Evolutionary conservation across 2,329 filamentous ascomycete genomes (phyloP), one percentile per base, ranked within the genome.

Genomic region (Emergomyces africanus): DNA sequence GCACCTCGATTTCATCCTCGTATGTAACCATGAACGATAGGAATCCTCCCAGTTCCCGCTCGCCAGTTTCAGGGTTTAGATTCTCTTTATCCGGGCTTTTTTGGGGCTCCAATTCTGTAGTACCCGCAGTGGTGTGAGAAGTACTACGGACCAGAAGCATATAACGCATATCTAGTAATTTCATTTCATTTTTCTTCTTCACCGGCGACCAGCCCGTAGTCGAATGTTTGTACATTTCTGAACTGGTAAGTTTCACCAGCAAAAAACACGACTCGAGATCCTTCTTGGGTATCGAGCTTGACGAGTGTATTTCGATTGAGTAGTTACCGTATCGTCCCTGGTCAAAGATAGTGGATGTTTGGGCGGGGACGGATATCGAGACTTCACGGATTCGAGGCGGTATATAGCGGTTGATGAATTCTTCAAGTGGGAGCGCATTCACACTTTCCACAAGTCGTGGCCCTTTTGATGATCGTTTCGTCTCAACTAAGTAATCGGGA

Each of bases 181-280:
- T 69, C 83, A 86, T 85, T 70, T 86, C 83, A 41, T 72, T 72
- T 35, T 69, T 69, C 70, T 85, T 86, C 41, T 76, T 75, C 2
- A 66, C 64, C 0, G 75, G 72, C 5, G 80, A 77, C 83, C 83
- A 86, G 57, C 82, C 81, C 1, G 72, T 69, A 33, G 71, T 74
- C 4, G 81, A 83, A 3, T 68, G 66, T 20, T 74, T 71, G 69
- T 85, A 85, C 59, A 78, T 77, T 5, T 71, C 66, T 12, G 72
- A 69, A n/a, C 81, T 83, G 0, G 82, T 85, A 2, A 68, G 65
- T 62, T 80, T 73, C 56, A 86, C 74, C 6, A 86, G 74, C 3
- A 71, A 64, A 60, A 83, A 76, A 66, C 81, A 84, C 25, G 72
- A 69, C n/a, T 76, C 68, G 37, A 83, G 68, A 50, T 79, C 75